Evolutionary conservation across 23 red algal species (phyloP).

Genomic region (Gracilariopsis chorda): DNA sequence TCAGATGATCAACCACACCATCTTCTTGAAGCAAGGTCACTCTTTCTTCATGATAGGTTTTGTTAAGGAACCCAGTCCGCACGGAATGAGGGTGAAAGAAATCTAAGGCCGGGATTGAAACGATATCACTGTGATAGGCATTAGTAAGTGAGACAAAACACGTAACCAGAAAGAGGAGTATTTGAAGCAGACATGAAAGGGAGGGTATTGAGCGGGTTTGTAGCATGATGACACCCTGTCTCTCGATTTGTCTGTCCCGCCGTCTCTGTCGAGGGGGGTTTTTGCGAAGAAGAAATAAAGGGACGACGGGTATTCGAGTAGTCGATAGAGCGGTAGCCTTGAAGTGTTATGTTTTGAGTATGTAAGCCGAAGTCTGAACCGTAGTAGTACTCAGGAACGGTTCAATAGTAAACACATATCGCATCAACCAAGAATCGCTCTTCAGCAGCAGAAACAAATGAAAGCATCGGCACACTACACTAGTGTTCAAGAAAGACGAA

Average conservation of each 20-base stretch:
- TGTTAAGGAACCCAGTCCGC: constrained; percentile 22
- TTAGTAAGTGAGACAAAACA: neutral
- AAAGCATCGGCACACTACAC: no score
- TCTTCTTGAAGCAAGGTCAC: constrained; percentile 40
- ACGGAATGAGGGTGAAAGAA: neutral
- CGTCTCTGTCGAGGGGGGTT: neutral
- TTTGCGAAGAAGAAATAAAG: no score
- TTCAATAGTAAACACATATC: no score
- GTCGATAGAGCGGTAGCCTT: no score
- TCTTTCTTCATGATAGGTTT: constrained; percentile 6
- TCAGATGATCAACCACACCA: constrained; percentile 36
- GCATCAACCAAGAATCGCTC: no score
- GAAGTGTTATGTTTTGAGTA: no score
- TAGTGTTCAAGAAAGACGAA: no score
- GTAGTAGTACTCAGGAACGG: no score
- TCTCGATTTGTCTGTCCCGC: neutral
- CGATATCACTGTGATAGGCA: neutral
- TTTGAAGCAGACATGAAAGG: neutral
- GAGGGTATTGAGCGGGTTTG: neutral
- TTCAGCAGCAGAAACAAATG: no score
- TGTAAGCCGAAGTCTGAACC: no score
- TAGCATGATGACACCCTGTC: neutral
- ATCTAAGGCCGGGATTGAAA: neutral
- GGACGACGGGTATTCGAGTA: no score
- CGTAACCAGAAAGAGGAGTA: neutral